A percentile compares a stretch with the other conserved stretches of the same genome.
Evolutionary conservation across 1,284 basidiomycete genomes (phyloP).

Genomic region (Entoloma clypeatum): DNA sequence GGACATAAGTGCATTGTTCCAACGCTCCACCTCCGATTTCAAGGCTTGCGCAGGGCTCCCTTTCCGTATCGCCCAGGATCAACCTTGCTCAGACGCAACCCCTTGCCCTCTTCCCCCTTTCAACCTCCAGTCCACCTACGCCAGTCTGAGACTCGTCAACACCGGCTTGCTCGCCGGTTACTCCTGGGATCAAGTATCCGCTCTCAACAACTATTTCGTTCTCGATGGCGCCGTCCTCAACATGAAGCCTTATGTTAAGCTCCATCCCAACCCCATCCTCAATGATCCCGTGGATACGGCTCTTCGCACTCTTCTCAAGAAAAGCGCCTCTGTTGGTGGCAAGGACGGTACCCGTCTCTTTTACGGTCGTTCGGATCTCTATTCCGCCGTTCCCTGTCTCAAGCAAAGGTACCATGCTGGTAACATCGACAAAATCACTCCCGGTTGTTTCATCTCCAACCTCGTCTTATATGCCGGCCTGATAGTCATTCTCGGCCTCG

Average conservation of each 20-base stretch:
- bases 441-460: slow-evolving; percentile 91
- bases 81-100: slow-evolving; percentile 59
- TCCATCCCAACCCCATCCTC: slow-evolving; percentile 66
- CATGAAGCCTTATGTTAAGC: slow-evolving; percentile 80
- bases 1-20: slow-evolving; percentile 87
- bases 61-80: slow-evolving; percentile 69
- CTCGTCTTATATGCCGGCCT: slow-evolving; percentile 92
- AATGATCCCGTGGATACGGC: slow-evolving; percentile 81
- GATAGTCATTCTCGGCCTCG: slow-evolving; percentile 87
- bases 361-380: slow-evolving; percentile 64
- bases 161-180: slow-evolving; percentile 75
- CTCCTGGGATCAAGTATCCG: slow-evolving; percentile 81
- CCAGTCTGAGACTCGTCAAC: slow-evolving; percentile 57
- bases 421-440: slow-evolving; percentile 93
- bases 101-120: slow-evolving; percentile 63
- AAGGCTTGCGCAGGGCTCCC: slow-evolving; percentile 57
- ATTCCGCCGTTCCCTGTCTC: slow-evolving; percentile 74
- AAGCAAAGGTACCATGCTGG: slow-evolving; percentile 86
- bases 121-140: slow-evolving; percentile 55
- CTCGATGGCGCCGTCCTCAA: slow-evolving; percentile 95
- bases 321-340: slow-evolving; percentile 52
- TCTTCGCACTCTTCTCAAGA: slow-evolving; percentile 71
- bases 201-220: slow-evolving; percentile 72
- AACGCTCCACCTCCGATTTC: slow-evolving; percentile 63
- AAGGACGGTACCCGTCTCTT: slow-evolving; percentile 90